Evolutionary conservation across 192 early-diverging fungal species (phyloP).

Genomic region (Rhizophagus sp.): DNA sequence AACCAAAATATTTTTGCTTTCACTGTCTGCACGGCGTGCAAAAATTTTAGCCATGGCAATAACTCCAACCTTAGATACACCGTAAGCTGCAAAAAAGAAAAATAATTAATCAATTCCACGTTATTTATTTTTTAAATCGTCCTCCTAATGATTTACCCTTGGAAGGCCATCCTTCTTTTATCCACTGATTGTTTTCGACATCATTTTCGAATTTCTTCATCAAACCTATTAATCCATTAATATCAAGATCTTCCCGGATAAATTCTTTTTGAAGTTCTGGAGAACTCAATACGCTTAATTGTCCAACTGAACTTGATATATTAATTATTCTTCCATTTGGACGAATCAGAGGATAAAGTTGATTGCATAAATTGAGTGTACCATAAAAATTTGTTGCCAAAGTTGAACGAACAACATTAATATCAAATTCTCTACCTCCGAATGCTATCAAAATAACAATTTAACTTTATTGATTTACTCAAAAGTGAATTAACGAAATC

Average conservation of each 20-base stretch:
- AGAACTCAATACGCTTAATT: neutral
- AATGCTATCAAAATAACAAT: constrained; percentile 10
- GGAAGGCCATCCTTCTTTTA: constrained; percentile 23
- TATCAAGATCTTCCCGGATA: constrained; percentile 1
- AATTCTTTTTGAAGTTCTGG: neutral
- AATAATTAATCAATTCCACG: neutral
- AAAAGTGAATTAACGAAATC: neutral
- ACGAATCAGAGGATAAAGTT: constrained; percentile 11
- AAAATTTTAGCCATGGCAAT: neutral
- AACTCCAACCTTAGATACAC: constrained; percentile 12
- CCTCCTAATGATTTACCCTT: neutral
- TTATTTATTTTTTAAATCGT: neutral
- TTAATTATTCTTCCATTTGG: constrained; percentile 19
- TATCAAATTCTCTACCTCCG: neutral
- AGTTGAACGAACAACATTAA: constrained; percentile 18
- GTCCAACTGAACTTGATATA: neutral
- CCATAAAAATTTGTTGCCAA: constrained; percentile 30
- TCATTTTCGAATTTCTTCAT: constrained; percentile 22
- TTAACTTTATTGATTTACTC: too few species aligned
- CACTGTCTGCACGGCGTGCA: constrained; percentile 12
- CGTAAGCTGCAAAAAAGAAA: constrained; percentile 14
- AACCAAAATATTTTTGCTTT: constrained; percentile 26
- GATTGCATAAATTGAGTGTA: constrained; percentile 17
- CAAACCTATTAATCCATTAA: constrained; percentile 14
- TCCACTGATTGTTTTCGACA: constrained; percentile 8